Evolutionary conservation across 805 yeast species (phyloP).

Genomic region (Yamadazyma scolyti): DNA sequence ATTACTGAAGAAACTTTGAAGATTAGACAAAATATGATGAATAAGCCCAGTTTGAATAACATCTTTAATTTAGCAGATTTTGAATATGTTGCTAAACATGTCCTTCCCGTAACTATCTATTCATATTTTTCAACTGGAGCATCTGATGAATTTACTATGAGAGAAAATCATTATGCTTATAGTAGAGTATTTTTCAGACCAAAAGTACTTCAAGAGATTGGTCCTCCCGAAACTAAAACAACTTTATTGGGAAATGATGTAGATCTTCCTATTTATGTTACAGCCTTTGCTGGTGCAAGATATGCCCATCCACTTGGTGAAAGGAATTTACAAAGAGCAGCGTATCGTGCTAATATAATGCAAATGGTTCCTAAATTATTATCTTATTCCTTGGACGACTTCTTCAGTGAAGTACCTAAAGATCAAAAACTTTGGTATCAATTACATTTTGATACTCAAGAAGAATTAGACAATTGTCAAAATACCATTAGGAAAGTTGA

Average conservation of each 20-base stretch:
- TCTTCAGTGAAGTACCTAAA: slow-evolving; percentile 24
- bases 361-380: slow-evolving; percentile 30
- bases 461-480: slow-evolving; percentile 16
- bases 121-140: slow-evolving; percentile 55
- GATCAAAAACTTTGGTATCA: slow-evolving; percentile 32
- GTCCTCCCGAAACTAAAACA: slow-evolving; percentile 14
- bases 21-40: slow-evolving; percentile 6
- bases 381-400: slow-evolving; percentile 22
- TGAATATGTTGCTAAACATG: slow-evolving; percentile 33
- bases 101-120: slow-evolving; percentile 29
- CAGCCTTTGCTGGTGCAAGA: slow-evolving; percentile 28
- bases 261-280: slow-evolving; percentile 24
- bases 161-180: slow-evolving; percentile 86
- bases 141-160: slow-evolving; percentile 79
- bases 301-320: slow-evolving; percentile 28
- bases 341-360: slow-evolving; percentile 24
- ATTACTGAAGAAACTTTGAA: slow-evolving; percentile 7
- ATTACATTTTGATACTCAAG: slow-evolving; percentile 23
- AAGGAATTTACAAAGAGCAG: slow-evolving; percentile 16
- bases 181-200: slow-evolving; percentile 86
- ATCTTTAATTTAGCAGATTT: slow-evolving; percentile 34
- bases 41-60: slow-evolving; percentile 5
- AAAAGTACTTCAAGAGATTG: slow-evolving; percentile 51
- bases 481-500: slow-evolving; percentile 22
- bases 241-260: slow-evolving; percentile 18